Conservation (phyloP, 192 early-diverging fungal species). For the Umbelopsis sp. region DNA sequence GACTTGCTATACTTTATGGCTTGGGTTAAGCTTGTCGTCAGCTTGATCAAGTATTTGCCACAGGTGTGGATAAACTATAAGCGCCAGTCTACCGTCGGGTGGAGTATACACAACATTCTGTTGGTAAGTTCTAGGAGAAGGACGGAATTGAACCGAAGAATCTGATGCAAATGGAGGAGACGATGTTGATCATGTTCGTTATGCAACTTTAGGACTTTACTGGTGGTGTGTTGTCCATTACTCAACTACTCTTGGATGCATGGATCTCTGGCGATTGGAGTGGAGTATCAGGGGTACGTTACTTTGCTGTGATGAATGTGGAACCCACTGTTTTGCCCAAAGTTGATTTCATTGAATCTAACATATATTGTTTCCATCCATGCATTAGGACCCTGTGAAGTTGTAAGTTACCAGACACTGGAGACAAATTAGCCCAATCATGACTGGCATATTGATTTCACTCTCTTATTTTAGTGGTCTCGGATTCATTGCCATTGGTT, state of each 20-base stretch:
- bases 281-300: slow-evolving; percentile 56
- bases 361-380: not conserved
- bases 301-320: too few relatives aligned
- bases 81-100: slow-evolving; percentile 82
- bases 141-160: too few relatives aligned
- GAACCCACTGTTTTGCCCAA: too few relatives aligned
- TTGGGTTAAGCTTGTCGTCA: slow-evolving; percentile 77
- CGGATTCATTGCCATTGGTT: slow-evolving; percentile 75
- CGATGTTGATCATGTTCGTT: not conserved
- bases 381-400: slow-evolving; percentile 58
- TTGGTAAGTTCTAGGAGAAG: slow-evolving; percentile 44
- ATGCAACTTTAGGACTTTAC: slow-evolving; percentile 64
- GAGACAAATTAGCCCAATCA: not conserved
- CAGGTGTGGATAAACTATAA: slow-evolving; percentile 74
- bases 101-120: slow-evolving; percentile 88
- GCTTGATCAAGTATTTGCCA: slow-evolving; percentile 80
- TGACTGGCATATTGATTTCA: not conserved
- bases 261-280: slow-evolving; percentile 59
- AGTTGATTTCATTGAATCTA: not conserved
- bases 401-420: slow-evolving; percentile 38
- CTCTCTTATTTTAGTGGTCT: slow-evolving; percentile 58
- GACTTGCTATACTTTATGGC: slow-evolving; percentile 75
- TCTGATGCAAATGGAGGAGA: not conserved
- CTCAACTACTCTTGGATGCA: slow-evolving; percentile 80
- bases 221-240: slow-evolving; percentile 76